A percentile compares a stretch with the other conserved stretches of the same genome.
Evolutionary conservation across 192 early-diverging fungal genomes (phyloP).

Genomic region (Haplosporangium gracile): DNA sequence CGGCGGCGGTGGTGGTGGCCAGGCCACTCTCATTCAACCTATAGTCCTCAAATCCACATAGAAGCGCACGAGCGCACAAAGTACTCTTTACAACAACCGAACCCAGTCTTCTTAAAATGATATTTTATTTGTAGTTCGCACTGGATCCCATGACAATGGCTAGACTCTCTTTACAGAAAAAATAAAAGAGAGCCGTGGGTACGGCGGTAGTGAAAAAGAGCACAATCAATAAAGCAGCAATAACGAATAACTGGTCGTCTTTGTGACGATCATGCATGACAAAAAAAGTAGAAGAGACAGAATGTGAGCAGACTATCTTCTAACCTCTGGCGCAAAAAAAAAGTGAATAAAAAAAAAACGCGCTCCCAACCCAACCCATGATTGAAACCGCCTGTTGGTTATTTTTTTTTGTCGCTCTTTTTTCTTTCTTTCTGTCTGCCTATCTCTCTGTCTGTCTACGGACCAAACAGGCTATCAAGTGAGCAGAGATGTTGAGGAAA

Average conservation of each 20-base stretch:
- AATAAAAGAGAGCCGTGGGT: too few species aligned
- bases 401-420: not conserved
- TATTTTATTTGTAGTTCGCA: not conserved
- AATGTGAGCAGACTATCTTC: not conserved
- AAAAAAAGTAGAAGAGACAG: not conserved
- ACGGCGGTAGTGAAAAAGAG: not conserved
- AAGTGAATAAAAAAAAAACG: not conserved
- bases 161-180: not conserved
- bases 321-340: too few species aligned
- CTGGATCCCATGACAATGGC: slow-evolving; percentile 1
- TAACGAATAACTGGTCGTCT: not conserved
- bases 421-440: not conserved
- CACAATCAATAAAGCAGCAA: not conserved
- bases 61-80: not conserved
- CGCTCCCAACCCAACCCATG: not conserved
- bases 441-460: not conserved
- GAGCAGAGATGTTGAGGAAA: not conserved
- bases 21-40: not conserved
- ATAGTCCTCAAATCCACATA: not conserved
- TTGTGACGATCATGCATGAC: slow-evolving; percentile 1
- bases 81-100: not conserved
- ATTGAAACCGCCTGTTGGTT: not conserved
- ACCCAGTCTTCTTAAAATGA: not conserved
- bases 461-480: not conserved
- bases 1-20: not conserved